These are phyloP conservation scores for Ilyonectria mors-panacis DNA, from an alignment of 2,329 filamentous ascomycete genomes.

Conservation along the genomic window DNA sequence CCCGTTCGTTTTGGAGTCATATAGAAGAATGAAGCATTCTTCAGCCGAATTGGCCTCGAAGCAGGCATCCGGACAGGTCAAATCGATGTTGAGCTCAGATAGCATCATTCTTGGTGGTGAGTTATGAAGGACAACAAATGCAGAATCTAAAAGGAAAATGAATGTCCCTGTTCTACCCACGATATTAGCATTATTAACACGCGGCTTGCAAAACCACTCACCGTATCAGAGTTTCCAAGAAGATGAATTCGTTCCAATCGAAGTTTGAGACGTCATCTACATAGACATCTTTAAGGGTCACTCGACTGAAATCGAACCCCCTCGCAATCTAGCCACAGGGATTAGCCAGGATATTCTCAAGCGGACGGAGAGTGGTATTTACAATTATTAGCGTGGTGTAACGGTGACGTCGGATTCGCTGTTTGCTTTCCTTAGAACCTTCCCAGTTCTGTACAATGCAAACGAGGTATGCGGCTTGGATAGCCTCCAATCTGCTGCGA, in stretches of 20 bases:
- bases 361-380: background rate
- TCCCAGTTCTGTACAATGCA: constrained; percentile 13
- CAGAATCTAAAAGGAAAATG: constrained; percentile 11
- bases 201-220: background rate
- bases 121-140: constrained; percentile 8
- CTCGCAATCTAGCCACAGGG: background rate
- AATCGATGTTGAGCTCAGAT: constrained; percentile 5
- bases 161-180: constrained; percentile 6
- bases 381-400: constrained; percentile 3
- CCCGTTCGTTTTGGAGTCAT: background rate
- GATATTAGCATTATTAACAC: background rate
- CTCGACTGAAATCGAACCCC: constrained; percentile 1
- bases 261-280: background rate
- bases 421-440: constrained; percentile 4
- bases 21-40: constrained; percentile 7
- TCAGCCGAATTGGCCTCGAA: constrained; percentile 12
- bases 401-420: constrained; percentile 9
- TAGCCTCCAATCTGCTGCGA: background rate
- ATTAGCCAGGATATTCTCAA: background rate
- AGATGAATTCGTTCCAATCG: constrained; percentile 1
- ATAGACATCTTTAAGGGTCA: background rate
- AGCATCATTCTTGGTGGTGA: constrained; percentile 14
- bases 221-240: constrained; percentile 3
- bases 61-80: constrained; percentile 10
- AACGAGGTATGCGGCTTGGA: constrained; percentile 14